Base-by-base conservation (phyloP, 768 basidiomycete species). In the Lentinula sp. region DNA sequence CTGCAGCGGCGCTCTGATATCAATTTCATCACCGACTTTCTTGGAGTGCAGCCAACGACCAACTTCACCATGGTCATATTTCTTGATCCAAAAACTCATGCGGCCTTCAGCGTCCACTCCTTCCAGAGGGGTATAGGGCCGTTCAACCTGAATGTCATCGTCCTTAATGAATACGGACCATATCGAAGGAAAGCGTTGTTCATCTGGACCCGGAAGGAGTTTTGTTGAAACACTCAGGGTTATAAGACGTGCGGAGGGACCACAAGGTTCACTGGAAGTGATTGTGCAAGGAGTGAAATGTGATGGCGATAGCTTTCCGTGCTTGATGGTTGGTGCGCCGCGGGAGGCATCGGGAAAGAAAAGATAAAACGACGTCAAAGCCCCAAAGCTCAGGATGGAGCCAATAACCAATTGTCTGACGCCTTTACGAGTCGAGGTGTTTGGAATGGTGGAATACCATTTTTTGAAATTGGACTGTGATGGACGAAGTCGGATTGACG, bases 91-190 rank as follows among this genome's bases (percentile, higher is more conserved):
- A 56, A 94, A 83, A 41, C 75, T 75, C 77, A 94, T 86, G 50
- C 77, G 75, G 0, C 91, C 90, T 10, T 85, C 69, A 57, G 79
- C 74, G 56, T 88, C 86, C 23, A 92, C 74, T 20, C 91, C 87
- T 63, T 85, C 78, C 52, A 94, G 73, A 4, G 92, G 92, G 4
- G 93, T 94, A 68, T 93, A 94, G 12, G 90, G 86, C 58, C 92
- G 74, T 67, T 94, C 92, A 36, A 93, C 89, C 72, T 93, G 92
- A 20, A 94, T 92, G 66, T 93, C 92, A 64, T 88, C 87, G 69
- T 94, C 90, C 69, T 93, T 94, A 69, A 93, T 77, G 70, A 80
- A 93, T 12, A 94, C 75, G 42, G 90, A 89, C 83, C 85, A 93
- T 61, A 92, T 84, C 80, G 83, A 62, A 62, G 63, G 59, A 74